Evolutionary conservation across 257 asterid species (phyloP), one percentile per base, ranked within the genome.

Genomic region (Solanum sejunctum): DNA sequence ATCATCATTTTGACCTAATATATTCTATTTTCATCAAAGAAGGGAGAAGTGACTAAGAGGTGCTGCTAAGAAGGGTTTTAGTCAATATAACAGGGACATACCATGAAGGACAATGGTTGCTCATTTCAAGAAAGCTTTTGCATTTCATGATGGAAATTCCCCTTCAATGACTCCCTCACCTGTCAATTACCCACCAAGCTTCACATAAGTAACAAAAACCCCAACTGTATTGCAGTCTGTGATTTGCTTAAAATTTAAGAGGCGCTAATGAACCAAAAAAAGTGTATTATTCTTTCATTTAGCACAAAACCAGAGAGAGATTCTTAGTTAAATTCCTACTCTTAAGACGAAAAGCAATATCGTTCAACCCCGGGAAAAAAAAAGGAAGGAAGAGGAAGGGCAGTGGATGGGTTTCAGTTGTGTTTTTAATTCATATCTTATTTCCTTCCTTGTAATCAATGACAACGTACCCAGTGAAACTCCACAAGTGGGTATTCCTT

Each of bases 111-210:
- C 32, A 85, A 85, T 69, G 88, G 87, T 86, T 70, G 86, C 86
- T 81, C 84, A 56, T 80, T 85, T 86, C 85, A 86, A 85, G 81
- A 84, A 70, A 87, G 78, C 87, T 86, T 84, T 82, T 71, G 92
- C 81, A 84, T 81, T 71, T 81, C 86, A 90, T 21, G 88, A 88
- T 70, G 86, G 67, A 86, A 84, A 84, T 72, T 83, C 92, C 85
- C 88, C 88, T 87, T 87, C 91, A 85, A 84, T 87, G 85, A 93
- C 95, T 92, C 88, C 96, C 93, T 92, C 86, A 91, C 85, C 85
- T 83, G 85, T 83, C 81, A 83, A 69, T 83, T 89, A 86, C 88
- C 92, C 90, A 90, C 85, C 88, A 90, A 86, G 90, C 85, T 85
- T 83, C 86, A 88, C 86, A 88, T 88, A 78, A 89, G 93, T 89